Base-by-base conservation (phyloP, 1,139 yeast species). In the Debaryomyces psychrophilus region DNA sequence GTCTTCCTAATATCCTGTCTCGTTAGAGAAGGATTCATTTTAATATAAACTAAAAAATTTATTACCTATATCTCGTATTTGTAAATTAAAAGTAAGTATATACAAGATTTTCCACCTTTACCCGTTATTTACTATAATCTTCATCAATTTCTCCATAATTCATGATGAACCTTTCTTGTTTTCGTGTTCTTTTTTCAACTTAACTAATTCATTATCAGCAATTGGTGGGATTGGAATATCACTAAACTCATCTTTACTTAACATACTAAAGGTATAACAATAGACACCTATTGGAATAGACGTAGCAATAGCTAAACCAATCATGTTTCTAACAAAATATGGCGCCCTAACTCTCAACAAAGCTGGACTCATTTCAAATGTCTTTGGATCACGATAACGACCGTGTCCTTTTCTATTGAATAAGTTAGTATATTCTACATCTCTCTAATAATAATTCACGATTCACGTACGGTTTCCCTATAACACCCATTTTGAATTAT, bases 201-300 rank as follows among this genome's bases (percentile, higher is more conserved):
- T 76, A 46, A 78, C 80, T 62, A 92, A 76, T 62, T 90, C 95
- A 46, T 77, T 83, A 50, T 88, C 95, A 37, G 85, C 79, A 54
- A 92, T 78, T 25, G 97, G 97, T 43, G 98, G 98, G 54, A 92
- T 84, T 43, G 97, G 97, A 57, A 92, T 87, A 64, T 90, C 97
- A 42, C 77, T 80, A 62, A 92, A 89, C 56, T 92, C 97, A 62
- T 90, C 97, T 52, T 82, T 82, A 53, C 82, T 82, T 61, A 92
- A 77, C 61, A 82, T 79, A 45, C 73, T 70, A 75, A 82, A 86
- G 0, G 97, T 88, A 73, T 88, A 90, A 45, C 66, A 57, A 65
- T 89, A 90, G 18, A 89, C 85, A 31, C 87, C 85, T 15, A 79
- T 70, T 4, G 95, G 85, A 43, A 89, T 68, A 12, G 85, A 78